Percentiles rank a stretch among this genome's conserved stretches.
Evolutionary conservation across 2,329 filamentous ascomycete species (phyloP).

Genomic region (Thelonectria olida): DNA sequence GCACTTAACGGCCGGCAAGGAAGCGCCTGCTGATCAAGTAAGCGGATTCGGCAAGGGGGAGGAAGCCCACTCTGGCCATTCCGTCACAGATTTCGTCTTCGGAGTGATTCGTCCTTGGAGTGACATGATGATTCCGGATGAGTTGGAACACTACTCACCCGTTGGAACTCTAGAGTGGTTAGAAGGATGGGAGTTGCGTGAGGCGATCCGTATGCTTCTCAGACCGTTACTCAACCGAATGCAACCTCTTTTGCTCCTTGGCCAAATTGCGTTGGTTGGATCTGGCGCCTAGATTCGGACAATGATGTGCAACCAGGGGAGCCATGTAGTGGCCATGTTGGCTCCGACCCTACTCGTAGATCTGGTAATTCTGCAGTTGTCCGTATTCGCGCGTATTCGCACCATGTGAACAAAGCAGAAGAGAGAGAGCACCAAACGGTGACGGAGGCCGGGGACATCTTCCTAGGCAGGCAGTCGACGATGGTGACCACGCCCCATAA

Average conservation of each 20-base stretch:
- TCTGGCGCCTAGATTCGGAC: neutral
- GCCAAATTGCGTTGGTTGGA: neutral
- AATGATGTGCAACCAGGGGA: conserved; percentile 6
- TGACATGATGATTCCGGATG: neutral
- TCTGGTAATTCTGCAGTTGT: neutral
- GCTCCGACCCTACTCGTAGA: no score
- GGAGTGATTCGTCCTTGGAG: neutral
- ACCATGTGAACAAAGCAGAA: neutral
- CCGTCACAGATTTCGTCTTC: neutral
- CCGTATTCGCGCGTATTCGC: neutral
- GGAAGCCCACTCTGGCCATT: neutral
- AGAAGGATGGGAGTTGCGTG: neutral
- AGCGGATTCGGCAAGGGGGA: neutral
- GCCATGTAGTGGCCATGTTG: neutral
- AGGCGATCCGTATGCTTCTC: neutral
- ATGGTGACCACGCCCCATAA: conserved; percentile 2
- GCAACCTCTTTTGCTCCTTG: neutral
- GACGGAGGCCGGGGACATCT: neutral
- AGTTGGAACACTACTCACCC: no score
- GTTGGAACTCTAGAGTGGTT: neutral
- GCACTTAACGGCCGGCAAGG: conserved; percentile 13
- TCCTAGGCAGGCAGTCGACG: neutral
- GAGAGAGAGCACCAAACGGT: neutral
- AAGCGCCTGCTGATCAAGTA: neutral
- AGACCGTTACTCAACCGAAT: neutral